Conservation (phyloP, 805 yeast species). For the Candida tallmaniae region DNA sequence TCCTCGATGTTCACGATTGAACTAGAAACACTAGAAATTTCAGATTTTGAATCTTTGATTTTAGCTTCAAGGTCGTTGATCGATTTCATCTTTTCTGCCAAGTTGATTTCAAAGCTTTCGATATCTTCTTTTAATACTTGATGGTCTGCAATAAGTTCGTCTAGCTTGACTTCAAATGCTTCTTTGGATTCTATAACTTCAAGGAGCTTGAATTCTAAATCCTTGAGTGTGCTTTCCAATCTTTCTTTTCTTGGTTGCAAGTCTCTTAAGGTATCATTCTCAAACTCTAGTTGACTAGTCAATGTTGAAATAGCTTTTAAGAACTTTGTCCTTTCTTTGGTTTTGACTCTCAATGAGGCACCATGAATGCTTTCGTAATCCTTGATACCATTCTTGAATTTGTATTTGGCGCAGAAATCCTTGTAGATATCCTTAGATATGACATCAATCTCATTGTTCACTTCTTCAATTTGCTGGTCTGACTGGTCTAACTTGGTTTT, state of each 20-base stretch:
- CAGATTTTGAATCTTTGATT: constrained; percentile 35
- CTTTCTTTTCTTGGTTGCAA: constrained; percentile 43
- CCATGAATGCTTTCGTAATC: constrained; percentile 75
- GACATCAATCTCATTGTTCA: constrained; percentile 13
- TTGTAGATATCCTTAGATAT: constrained; percentile 46
- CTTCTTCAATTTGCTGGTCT: constrained; percentile 19
- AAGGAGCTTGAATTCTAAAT: constrained; percentile 29
- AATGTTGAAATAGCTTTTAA: constrained; percentile 58
- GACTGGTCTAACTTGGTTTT: constrained; percentile 11
- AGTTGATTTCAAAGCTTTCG: constrained; percentile 5
- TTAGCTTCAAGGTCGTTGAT: constrained; percentile 27
- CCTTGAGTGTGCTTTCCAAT: constrained; percentile 36
- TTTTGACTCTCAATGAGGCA: constrained; percentile 46
- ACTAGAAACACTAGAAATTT: constrained; percentile 25
- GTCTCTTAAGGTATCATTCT: constrained; percentile 52
- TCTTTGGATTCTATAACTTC: constrained; percentile 29
- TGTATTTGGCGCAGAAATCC: constrained; percentile 51
- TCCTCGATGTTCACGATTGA: constrained; percentile 44
- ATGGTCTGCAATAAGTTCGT: constrained; percentile 23
- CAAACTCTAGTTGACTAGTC: constrained; percentile 61
- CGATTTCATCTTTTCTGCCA: constrained; percentile 18
- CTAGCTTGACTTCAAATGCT: constrained; percentile 19
- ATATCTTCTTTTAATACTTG: constrained; percentile 21
- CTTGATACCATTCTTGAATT: constrained; percentile 48
- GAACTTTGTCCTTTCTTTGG: constrained; percentile 58